Base-by-base conservation (phyloP, 352 stramenopile species). In the Phytophthora hibernalis region DNA sequence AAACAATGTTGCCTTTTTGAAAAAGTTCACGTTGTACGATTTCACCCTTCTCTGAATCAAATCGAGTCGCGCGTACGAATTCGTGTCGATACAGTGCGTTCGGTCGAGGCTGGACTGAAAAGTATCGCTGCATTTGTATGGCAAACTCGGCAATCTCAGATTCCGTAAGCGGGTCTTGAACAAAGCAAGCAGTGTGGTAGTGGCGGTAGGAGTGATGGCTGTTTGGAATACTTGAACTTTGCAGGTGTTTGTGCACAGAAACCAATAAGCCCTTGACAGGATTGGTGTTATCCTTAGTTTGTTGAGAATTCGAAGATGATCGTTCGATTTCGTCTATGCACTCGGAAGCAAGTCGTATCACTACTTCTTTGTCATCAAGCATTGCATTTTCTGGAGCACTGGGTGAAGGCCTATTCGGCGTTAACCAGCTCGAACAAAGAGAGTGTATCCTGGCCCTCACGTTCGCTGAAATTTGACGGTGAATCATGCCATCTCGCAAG, bases 1-100 rank as follows among this genome's bases (percentile, higher is more conserved):
- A 90, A 33, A 45, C 44, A 31, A 90, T 85, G 42, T 90, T 90
- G 0, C 82, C 82, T 24, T 87, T 88, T 26, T 70, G 56, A 43
- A 87, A 77, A 18, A 47, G 45, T 63, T 78, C 16, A 54, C 21
- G 6, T 42, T 18, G 2, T 43, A 74, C 43, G 16, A n/a, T 2
- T 33, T 4, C 26, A 21, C 38, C 35, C 0, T 35, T 30, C 7
- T 26, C 53, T 0, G 10, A 22, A 16, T 26, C n/a, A 16, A 1
- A 26, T 38, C 9, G 37, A 28, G 37, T 38, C 10, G 30, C 51
- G 33, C 24, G 61, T n/a, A 67, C 54, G 47, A 90, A 90, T 9
- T n/a, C 45, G 28, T 90, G 82, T 2, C 67, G 75, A 40, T 90
- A 90, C 15, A 89, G 51, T 3, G 66, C 69, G 1, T 28, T 54